Evolutionary conservation across 1,139 yeast species (phyloP).

Genomic region (Debaryomycetaceae sp.): DNA sequence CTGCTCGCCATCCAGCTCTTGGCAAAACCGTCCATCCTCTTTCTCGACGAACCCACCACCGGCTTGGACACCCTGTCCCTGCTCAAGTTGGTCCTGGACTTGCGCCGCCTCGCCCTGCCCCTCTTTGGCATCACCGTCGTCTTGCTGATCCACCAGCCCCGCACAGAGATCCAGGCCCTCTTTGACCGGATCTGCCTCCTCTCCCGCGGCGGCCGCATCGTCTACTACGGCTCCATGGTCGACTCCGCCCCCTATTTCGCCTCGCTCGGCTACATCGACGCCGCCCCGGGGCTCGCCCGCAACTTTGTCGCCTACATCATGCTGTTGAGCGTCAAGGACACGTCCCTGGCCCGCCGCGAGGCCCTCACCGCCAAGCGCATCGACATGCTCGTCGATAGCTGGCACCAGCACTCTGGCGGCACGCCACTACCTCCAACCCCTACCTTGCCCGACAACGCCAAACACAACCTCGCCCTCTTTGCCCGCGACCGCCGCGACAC

Average conservation of each 20-base stretch:
- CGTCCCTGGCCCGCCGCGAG: conserved; percentile 33
- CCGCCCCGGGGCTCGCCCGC: conserved; percentile 4
- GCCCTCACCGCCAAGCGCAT: conserved; percentile 33
- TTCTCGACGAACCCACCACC: conserved; percentile 84
- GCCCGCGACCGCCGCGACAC: conserved; percentile 16
- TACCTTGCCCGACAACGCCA: conserved; percentile 9
- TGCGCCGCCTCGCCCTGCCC: conserved; percentile 40
- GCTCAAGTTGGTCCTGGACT: conserved; percentile 48
- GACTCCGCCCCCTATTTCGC: conserved; percentile 42
- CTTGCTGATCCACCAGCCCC: conserved; percentile 75
- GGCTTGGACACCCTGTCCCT: conserved; percentile 80
- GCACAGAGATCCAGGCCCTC: conserved; percentile 57
- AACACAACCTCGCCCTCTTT: conserved; percentile 15
- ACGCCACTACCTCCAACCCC: conserved; percentile 4
- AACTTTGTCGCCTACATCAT: conserved; percentile 53
- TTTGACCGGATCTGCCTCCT: conserved; percentile 67
- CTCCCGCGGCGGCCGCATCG: conserved; percentile 54
- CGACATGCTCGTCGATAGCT: conserved; percentile 30
- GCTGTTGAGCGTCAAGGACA: conserved; percentile 63
- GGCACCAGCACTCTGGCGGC: conserved; percentile 27
- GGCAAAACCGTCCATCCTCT: conserved; percentile 64
- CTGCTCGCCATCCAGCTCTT: conserved; percentile 72
- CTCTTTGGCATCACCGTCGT: conserved; percentile 59
- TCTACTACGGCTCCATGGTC: conserved; percentile 45
- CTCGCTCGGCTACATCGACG: conserved; percentile 4